Base-by-base conservation (phyloP, 2,329 filamentous ascomycete species). In the Exophiala mesophila region DNA sequence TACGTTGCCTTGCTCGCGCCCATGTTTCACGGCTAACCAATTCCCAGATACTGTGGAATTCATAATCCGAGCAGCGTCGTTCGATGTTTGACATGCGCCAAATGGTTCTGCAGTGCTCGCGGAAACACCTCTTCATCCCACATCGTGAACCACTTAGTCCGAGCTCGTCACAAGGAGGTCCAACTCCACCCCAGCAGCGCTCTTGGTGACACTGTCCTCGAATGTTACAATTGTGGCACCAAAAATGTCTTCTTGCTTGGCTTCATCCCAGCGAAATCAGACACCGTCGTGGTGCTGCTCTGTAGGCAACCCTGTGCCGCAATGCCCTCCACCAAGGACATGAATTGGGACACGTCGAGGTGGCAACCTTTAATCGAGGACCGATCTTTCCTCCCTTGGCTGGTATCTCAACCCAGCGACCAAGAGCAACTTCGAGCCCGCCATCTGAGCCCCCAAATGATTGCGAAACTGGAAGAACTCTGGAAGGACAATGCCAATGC, bases 221-320 rank as follows among this genome's bases (percentile, higher is more conserved):
- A 98, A 71, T 98, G 92, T 70, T 98, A 98, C 72, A 97, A 96
- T 68, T 98, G 92, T 65, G 92, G 90, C 34, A 96, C 88, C n/a
- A 97, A 96, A 70, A 98, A 98, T 63, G 90, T 96, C 36, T 98
- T 98, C 57, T 74, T 97, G 24, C 82, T 98, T 19, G 92, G 92
- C 5, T 98, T 98, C 63, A 98, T 98, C 56, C 94, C 92, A 7
- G 92, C 92, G 43, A 98, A 98, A 63, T 97, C 92, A 8, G 94
- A 98, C 60, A 96, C 92, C 0, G 92, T 98, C 19, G 94, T 98
- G 5, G 92, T 98, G 17, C 79, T 98, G 32, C 77, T 98, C 26
- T 98, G 92, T 64, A 88, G 92, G 48, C 92, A 97, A 66, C 92
- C 92, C 34, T 98, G 92, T 65, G 92, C 90, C 23, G 84, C 92